Evolutionary conservation across 2,329 filamentous ascomycete species (phyloP), one percentile per base, ranked within the genome.

Genomic region (Phyllosticta citribraziliensis): DNA sequence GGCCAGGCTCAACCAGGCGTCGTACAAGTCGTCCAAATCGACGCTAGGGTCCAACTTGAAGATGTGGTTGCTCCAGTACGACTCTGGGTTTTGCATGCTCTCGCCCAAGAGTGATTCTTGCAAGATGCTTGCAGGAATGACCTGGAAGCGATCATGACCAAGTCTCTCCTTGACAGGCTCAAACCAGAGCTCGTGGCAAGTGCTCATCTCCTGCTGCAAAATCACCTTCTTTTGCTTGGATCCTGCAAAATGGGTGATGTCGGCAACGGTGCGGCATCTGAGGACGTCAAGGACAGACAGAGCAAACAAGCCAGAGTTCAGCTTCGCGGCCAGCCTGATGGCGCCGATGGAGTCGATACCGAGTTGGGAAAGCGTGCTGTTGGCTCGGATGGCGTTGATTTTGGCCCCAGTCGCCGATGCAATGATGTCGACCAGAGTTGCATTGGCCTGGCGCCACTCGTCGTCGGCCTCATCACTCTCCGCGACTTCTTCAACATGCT

Each of bases 301-400:
- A 10, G 63, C 58, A 35, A 65, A 65, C 0, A 73, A 65, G 5
- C 74, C 65, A 0, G 51, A 67, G 8, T 72, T 65, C 22, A 64
- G 57, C 19, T 75, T 69, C 4, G 82, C 70, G 0, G 89, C 88
- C 11, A 95, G 78, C 68, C 94, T 89, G 22, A 82, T 77, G 0
- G 89, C 88, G 61, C 87, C 89, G 67, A 96, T 91, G 70, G 90
- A 95, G 72, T 96, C 91, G 2, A 95, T 75, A 0, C 91, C 91
- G n/a, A 95, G 55, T 10, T 54, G 25, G 2, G 40, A 47, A 5
- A 61, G 59, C 80, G 62, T 86, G 84, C 67, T 91, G 93, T 57
- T 96, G 88, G 0, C 87, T 89, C 0, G 83, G 88, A n/a, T 81
- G 69, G 19, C 76, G 78, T 3, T 70, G 68, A 70, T 64, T 0